A percentile compares a stretch with the other conserved stretches of the same genome.
Evolutionary conservation across 169 alveolate genomes (phyloP).

Genomic region (Miamiensis avidus): DNA sequence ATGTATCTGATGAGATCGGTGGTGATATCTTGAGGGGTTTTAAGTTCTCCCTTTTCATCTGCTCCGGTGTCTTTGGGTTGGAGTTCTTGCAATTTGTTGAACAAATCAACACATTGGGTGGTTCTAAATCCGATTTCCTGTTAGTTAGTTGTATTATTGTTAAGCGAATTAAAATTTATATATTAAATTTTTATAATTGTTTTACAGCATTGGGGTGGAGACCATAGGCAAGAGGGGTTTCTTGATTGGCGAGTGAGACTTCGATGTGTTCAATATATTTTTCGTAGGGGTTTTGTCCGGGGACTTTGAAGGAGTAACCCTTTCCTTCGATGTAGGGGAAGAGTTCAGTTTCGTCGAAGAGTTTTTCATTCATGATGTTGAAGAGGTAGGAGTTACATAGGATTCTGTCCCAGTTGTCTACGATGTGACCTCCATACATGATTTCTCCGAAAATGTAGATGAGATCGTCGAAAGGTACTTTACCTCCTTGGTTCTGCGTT

Average conservation of each 20-base stretch:
- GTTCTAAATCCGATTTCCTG: conserved; percentile 70
- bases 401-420: conserved; percentile 95
- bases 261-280: conserved; percentile 87
- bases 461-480: conserved; percentile 98
- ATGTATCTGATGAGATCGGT: conserved; percentile 84
- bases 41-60: conserved; percentile 81
- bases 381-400: conserved; percentile 91
- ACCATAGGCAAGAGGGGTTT: conserved; percentile 93
- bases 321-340: conserved; percentile 89
- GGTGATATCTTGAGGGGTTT: conserved; percentile 76
- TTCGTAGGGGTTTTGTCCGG: conserved; percentile 82
- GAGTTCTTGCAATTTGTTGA: conserved; percentile 79
- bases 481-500: conserved; percentile 65
- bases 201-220: conserved; percentile 96
- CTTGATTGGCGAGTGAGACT: conserved; percentile 75
- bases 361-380: conserved; percentile 92
- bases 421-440: conserved; percentile 99
- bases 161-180: too few species aligned
- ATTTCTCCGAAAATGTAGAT: conserved; percentile 97
- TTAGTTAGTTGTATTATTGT: too few species aligned
- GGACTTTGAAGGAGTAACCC: conserved; percentile 78
- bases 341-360: conserved; percentile 94
- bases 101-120: conserved; percentile 71
- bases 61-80: conserved; percentile 85
- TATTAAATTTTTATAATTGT: conserved; percentile 11